Percentiles rank a stretch among this genome's conserved stretches.
These are phyloP conservation scores for Rhizophagus sp. DNA, from an alignment of 192 early-diverging fungal species.

Conservation along the genomic window DNA sequence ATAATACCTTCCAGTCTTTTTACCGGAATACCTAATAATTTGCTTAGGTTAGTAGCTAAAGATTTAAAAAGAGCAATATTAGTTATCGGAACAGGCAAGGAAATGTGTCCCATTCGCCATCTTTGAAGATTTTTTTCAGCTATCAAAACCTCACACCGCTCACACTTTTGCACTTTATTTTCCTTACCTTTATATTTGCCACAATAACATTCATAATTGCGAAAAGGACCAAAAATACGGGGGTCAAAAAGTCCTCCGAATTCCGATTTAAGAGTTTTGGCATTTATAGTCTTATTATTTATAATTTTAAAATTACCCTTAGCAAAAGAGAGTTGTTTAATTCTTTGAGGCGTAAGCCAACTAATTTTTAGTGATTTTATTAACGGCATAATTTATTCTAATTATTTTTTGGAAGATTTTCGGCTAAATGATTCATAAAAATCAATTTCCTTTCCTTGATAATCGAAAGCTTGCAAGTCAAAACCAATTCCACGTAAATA, in stretches of 20 bases:
- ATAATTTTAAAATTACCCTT: constrained; percentile 1
- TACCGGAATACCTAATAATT: constrained; percentile 1
- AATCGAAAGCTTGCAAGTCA: constrained; percentile 9
- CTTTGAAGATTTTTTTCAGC: constrained; percentile 24
- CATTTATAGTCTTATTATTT: not conserved
- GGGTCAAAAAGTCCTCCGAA: constrained; percentile 14
- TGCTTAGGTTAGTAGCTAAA: constrained; percentile 15
- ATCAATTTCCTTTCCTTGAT: constrained; percentile 11
- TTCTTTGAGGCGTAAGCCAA: constrained; percentile 17
- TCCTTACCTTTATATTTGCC: constrained; percentile 26
- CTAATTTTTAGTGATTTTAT: constrained; percentile 23
- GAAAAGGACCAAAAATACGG: constrained; percentile 18
- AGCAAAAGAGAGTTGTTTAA: constrained; percentile 15
- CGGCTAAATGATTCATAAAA: constrained; percentile 18
- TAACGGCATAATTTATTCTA: not conserved
- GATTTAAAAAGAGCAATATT: constrained; percentile 12
- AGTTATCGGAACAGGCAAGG: constrained; percentile 1
- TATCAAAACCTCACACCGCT: constrained; percentile 14
- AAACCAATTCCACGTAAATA: constrained; percentile 18
- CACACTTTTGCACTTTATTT: constrained; percentile 24
- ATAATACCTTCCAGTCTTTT: constrained; percentile 24
- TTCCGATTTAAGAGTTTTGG: not conserved
- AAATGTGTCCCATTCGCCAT: constrained; percentile 20
- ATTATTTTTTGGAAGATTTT: no score
- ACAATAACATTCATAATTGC: constrained; percentile 22